Percentiles rank a stretch among this genome's conserved stretches.
phyloP scores from a whole-genome alignment of 179 eudicot species.

The Beta corolliflora region DNA sequence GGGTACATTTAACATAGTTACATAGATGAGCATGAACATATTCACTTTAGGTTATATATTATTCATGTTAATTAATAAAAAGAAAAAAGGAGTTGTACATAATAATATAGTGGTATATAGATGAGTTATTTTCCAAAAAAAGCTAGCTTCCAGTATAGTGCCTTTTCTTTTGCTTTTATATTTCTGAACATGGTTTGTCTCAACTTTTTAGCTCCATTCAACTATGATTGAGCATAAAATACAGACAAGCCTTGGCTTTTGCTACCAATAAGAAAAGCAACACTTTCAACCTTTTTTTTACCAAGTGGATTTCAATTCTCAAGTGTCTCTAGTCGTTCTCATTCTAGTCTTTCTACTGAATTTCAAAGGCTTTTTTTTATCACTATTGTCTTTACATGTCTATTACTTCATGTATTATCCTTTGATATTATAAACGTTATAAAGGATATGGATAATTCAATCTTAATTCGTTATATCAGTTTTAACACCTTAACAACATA shows the following conservation, averaged over 20 bases:
- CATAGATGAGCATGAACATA: neutral
- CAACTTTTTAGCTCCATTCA: conserved; percentile 29
- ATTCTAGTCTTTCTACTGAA: neutral
- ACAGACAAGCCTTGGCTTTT: conserved; percentile 31
- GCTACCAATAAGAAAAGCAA: conserved; percentile 20
- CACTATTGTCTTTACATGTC: too few species aligned
- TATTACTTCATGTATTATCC: too few species aligned
- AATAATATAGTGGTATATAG: neutral
- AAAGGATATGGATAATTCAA: too few species aligned
- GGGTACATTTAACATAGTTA: neutral
- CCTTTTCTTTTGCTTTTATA: conserved; percentile 2
- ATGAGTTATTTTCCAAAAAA: conserved; percentile 9
- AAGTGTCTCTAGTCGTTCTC: neutral
- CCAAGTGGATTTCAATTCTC: neutral
- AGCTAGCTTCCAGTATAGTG: neutral
- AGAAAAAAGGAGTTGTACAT: neutral
- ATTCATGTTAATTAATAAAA: neutral
- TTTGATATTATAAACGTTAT: too few species aligned
- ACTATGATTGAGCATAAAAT: conserved; percentile 27
- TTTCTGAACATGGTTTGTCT: conserved; percentile 32
- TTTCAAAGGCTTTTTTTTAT: too few species aligned
- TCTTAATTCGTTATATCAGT: too few species aligned
- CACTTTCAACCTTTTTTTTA: neutral
- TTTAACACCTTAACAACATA: too few species aligned
- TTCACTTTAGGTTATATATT: neutral